Percentiles rank a stretch among this genome's conserved stretches.
phyloP scores from a whole-genome alignment of 805 yeast species.

The Cyberlindnera suaveolens region DNA sequence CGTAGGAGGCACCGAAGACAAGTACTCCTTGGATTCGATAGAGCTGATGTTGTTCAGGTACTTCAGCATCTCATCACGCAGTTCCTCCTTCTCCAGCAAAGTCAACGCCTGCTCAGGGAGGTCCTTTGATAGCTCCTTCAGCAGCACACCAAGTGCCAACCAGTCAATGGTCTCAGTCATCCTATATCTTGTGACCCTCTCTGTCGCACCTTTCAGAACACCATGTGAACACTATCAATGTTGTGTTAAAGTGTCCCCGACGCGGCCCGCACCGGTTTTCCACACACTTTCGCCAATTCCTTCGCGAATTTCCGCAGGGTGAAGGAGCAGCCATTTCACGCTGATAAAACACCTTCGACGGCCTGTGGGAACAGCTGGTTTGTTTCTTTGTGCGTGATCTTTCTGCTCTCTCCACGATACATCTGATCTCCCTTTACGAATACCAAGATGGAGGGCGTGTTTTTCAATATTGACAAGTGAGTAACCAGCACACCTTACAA shows the following conservation, averaged over 20 bases:
- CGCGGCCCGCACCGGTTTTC: no score
- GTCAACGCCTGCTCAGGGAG: conserved; percentile 20
- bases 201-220: no score
- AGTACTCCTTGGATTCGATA: conserved; percentile 41
- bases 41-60: conserved; percentile 37
- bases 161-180: conserved; percentile 3
- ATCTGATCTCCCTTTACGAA: not conserved
- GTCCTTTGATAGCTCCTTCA: conserved; percentile 30
- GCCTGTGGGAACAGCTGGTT: no score
- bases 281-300: not conserved
- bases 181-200: not conserved
- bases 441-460: conserved; percentile 78
- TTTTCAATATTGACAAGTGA: conserved; percentile 70
- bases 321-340: not conserved
- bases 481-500: conserved; percentile 1
- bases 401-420: not conserved
- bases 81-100: conserved; percentile 26
- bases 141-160: conserved; percentile 25
- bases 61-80: conserved; percentile 30
- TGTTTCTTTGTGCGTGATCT: no score
- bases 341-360: not conserved
- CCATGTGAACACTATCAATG: no score
- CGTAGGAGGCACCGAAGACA: conserved; percentile 34
- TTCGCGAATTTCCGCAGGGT: not conserved
- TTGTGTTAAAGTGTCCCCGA: no score